A percentile compares a stretch with the other conserved stretches of the same genome.
Evolutionary conservation across 805 yeast species (phyloP).

Genomic region (Cyberlindnera mississippiensis): DNA sequence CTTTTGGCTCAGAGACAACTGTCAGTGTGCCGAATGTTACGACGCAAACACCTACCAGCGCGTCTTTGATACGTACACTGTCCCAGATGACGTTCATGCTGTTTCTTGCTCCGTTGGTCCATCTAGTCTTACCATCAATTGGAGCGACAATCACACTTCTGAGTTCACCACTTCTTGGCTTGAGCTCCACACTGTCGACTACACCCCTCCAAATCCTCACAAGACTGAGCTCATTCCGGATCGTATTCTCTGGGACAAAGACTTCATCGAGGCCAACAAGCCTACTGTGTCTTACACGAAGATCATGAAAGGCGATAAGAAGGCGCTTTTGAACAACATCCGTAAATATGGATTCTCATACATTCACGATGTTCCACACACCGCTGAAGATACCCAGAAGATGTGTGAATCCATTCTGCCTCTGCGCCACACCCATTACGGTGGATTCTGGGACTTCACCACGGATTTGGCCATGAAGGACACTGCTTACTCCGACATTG

Average conservation of each 20-base stretch:
- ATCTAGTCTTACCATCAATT: slow-evolving; percentile 5
- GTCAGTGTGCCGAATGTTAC: slow-evolving; percentile 54
- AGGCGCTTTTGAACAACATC: slow-evolving; percentile 21
- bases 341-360: slow-evolving; percentile 53
- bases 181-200: slow-evolving; percentile 14
- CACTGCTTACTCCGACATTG: slow-evolving; percentile 68
- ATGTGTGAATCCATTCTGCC: slow-evolving; percentile 55
- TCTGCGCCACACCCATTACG: slow-evolving; percentile 67
- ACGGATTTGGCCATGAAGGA: slow-evolving; percentile 63
- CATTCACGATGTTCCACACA: slow-evolving; percentile 56
- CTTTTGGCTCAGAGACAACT: slow-evolving; percentile 64
- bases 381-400: slow-evolving; percentile 54
- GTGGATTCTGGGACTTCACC: slow-evolving; percentile 80
- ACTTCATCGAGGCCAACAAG: slow-evolving; percentile 26
- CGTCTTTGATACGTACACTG: slow-evolving; percentile 46
- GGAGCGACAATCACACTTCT: slow-evolving; percentile 21
- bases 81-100: slow-evolving; percentile 32
- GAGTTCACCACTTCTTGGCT: slow-evolving; percentile 22
- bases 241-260: slow-evolving; percentile 42
- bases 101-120: background rate
- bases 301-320: slow-evolving; percentile 37
- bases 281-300: slow-evolving; percentile 39
- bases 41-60: slow-evolving; percentile 56
- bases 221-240: slow-evolving; percentile 35
- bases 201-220: slow-evolving; percentile 35